Conservation (phyloP, 2,329 filamentous ascomycete species). For the Aspergillus tamarii region DNA sequence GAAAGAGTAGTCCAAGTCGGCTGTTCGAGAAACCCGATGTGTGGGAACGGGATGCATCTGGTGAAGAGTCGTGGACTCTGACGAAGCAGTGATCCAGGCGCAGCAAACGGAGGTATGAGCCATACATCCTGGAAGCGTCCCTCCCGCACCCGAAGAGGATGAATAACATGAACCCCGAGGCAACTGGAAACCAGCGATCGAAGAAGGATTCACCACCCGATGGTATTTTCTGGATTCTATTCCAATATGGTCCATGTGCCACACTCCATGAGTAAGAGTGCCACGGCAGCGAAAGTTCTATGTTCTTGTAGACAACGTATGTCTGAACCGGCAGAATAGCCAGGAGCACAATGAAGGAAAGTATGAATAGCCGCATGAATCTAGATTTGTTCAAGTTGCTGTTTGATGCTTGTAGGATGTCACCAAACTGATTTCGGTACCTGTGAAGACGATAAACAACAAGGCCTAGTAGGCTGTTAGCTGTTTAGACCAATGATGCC, state of each 20-base stretch:
- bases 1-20: constrained; percentile 32
- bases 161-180: constrained; percentile 59
- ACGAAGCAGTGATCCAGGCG: constrained; percentile 44
- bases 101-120: constrained; percentile 45
- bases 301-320: constrained; percentile 54
- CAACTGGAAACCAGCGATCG: constrained; percentile 63
- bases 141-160: constrained; percentile 66
- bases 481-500: not conserved
- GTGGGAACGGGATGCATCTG: constrained; percentile 14
- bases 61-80: constrained; percentile 22
- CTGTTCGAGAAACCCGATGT: constrained; percentile 30
- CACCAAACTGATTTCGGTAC: constrained; percentile 62
- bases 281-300: constrained; percentile 36
- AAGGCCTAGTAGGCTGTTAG: constrained; percentile 49
- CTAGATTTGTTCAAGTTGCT: constrained; percentile 60
- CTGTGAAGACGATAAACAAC: constrained; percentile 63
- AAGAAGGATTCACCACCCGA: constrained; percentile 50
- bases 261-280: constrained; percentile 56
- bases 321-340: constrained; percentile 57
- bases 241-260: constrained; percentile 57
- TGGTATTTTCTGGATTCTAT: constrained; percentile 52
- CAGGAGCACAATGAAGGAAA: constrained; percentile 59
- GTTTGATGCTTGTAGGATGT: constrained; percentile 55
- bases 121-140: constrained; percentile 62
- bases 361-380: constrained; percentile 58